Evolutionary conservation across 345 rosid species (phyloP), one percentile per base, ranked within the genome.

Genomic region (Linum trigynum): DNA sequence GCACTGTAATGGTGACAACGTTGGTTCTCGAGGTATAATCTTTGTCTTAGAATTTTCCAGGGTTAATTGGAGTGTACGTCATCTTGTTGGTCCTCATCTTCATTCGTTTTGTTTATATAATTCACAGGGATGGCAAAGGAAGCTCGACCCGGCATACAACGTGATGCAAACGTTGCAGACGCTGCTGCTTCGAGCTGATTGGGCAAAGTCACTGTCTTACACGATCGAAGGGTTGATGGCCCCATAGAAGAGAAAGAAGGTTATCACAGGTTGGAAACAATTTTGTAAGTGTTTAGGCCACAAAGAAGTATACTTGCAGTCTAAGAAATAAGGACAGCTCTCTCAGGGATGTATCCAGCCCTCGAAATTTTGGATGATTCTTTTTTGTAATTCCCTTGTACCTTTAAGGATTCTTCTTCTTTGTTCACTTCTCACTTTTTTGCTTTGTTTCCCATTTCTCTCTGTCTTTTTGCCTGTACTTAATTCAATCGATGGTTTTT

Each of bases 161-260:
- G 88, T 95, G 63, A 91, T 95, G 97, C 78, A 75, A 5, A 90
- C 95, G 1, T 77, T 95, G 58, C 96, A 89, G 72, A 76, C 83
- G 5, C 76, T 95, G 74, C 78, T 95, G 50, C 87, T 88, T 12
- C 85, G 80, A 78, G 87, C 84, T 4, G 99, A 95, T 77, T 91
- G 99, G 99, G 87, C 89, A 5, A 87, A 89, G 66, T 82, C 95
- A 59, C 96, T 91, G 72, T 86, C 96, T 17, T 85, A 91, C 84
- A 94, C 99, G 6, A 80, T 94, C n/a, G 96, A 88, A 14, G 97
- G 99, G 68, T 76, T 94, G 65, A 94, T 94, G 99, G 97, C 97
- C 59, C 97, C 96, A 0, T 94, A 73, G 61, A 48, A 48, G 53
- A 48, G 53, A 16, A 57, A 23, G 32, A 23, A 9, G 9, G 53